Evolutionary conservation across 192 early-diverging fungal genomes (phyloP).

Genomic region (Coemansia umbellata): DNA sequence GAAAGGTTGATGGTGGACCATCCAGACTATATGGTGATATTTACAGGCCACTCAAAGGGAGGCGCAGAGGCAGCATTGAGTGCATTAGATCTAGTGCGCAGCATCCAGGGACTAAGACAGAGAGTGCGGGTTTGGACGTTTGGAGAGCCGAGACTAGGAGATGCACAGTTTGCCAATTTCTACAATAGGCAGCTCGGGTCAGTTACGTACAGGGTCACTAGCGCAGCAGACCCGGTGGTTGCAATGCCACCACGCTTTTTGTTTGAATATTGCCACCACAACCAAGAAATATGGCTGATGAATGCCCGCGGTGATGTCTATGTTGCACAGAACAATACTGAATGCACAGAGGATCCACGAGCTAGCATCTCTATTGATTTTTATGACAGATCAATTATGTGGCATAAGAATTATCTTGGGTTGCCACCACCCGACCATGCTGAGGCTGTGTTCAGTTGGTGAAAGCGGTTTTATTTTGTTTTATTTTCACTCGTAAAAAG

Average conservation of each 20-base stretch:
- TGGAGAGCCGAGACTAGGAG: conserved; percentile 40
- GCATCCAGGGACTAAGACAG: conserved; percentile 12
- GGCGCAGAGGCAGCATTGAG: conserved; percentile 40
- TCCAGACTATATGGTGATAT: conserved; percentile 32
- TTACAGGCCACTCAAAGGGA: conserved; percentile 49
- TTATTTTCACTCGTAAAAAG: too few species aligned
- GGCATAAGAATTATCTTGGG: conserved; percentile 48
- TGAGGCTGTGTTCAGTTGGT: conserved; percentile 41
- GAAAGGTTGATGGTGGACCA: conserved; percentile 18
- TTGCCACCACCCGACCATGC: conserved; percentile 45
- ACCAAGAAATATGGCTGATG: conserved; percentile 38
- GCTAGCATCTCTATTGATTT: conserved; percentile 39
- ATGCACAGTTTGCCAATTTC: conserved; percentile 24
- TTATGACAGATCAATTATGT: conserved; percentile 31
- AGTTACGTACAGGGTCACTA: conserved; percentile 37
- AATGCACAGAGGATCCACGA: conserved; percentile 33
- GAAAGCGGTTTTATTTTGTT: too few species aligned
- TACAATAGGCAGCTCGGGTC: conserved; percentile 31
- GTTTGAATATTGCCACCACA: conserved; percentile 44
- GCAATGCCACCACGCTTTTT: conserved; percentile 38
- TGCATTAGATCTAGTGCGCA: conserved; percentile 31
- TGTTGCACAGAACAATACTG: conserved; percentile 22
- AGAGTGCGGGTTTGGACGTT: conserved; percentile 42
- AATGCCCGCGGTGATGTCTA: conserved; percentile 32
- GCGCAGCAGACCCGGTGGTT: conserved; percentile 37